A percentile compares a stretch with the other conserved stretches of the same genome.
These are phyloP conservation scores for Cordyceps tenuipes DNA, from an alignment of 2,329 filamentous ascomycete genomes.

Conservation along the genomic window DNA sequence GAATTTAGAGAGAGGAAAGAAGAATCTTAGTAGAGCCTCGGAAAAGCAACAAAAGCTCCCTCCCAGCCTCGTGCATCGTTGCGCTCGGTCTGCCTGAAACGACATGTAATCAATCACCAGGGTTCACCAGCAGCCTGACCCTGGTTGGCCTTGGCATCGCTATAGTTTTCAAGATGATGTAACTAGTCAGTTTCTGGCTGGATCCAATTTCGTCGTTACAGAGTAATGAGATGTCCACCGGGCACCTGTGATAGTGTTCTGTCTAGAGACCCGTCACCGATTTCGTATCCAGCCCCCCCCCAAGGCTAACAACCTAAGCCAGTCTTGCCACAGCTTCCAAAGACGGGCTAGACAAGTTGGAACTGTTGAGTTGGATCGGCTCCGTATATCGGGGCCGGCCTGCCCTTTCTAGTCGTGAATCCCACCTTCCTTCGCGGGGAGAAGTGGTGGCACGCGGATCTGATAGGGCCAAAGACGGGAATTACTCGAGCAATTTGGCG, in stretches of 20 bases:
- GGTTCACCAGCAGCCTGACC: neutral
- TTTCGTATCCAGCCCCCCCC: conserved; percentile 33
- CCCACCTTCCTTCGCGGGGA: neutral
- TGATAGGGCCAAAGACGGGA: too few species aligned
- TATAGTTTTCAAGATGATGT: conserved; percentile 16
- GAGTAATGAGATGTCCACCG: conserved; percentile 22
- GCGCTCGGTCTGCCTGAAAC: neutral
- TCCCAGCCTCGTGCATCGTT: neutral
- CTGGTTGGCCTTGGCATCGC: neutral
- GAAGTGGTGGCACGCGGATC: neutral
- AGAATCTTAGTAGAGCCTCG: conserved; percentile 5
- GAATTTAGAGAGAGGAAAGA: neutral
- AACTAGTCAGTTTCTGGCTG: conserved; percentile 13
- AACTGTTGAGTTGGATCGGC: conserved; percentile 39
- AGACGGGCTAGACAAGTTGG: conserved; percentile 37
- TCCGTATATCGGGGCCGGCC: too few species aligned
- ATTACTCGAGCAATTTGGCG: too few species aligned
- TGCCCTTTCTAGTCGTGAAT: neutral
- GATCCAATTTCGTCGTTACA: conserved; percentile 23
- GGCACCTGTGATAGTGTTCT: conserved; percentile 25
- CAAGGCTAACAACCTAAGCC: conserved; percentile 36
- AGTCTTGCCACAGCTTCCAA: conserved; percentile 40
- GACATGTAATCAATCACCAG: neutral
- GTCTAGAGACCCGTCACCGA: conserved; percentile 24
- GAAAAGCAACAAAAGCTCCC: too few species aligned